Percentiles rank a stretch among this genome's conserved stretches.
Evolutionary conservation across 805 yeast species (phyloP).

Genomic region (Barnettozyma sucrosica): DNA sequence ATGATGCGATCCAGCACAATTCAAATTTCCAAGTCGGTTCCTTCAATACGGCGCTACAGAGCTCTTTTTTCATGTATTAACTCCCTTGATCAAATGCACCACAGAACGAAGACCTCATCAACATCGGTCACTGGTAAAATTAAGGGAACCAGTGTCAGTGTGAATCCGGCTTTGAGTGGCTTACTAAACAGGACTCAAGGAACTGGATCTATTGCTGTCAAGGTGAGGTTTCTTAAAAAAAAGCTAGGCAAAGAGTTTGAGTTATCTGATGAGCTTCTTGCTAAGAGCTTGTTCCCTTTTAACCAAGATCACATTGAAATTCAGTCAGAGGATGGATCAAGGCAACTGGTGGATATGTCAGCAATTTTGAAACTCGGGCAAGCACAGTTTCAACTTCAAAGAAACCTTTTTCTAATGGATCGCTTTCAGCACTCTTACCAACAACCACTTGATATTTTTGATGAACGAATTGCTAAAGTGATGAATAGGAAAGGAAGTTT

Average conservation of each 20-base stretch:
- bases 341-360: not conserved
- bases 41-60: slow-evolving; percentile 7
- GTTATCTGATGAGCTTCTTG: slow-evolving; percentile 14
- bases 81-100: slow-evolving; percentile 2
- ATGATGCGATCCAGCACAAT: not conserved
- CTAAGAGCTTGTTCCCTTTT: slow-evolving; percentile 9
- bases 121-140: not conserved
- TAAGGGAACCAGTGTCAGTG: not conserved
- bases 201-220: not conserved
- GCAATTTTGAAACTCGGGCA: slow-evolving; percentile 11
- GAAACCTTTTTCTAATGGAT: slow-evolving; percentile 8
- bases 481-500: not conserved
- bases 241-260: slow-evolving; percentile 1
- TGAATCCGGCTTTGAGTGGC: not conserved
- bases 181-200: not conserved
- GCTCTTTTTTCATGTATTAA: not conserved
- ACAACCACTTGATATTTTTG: not conserved
- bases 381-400: slow-evolving; percentile 10
- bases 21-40: not conserved
- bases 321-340: not conserved
- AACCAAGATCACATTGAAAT: slow-evolving; percentile 7
- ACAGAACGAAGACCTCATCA: not conserved
- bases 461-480: slow-evolving; percentile 1
- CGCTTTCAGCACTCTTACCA: slow-evolving; percentile 4
- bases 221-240: slow-evolving; percentile 1